A percentile compares a stretch with the other conserved stretches of the same genome.
Evolutionary conservation across 257 asterid species (phyloP).

Genomic region (Solanum peruvianum): DNA sequence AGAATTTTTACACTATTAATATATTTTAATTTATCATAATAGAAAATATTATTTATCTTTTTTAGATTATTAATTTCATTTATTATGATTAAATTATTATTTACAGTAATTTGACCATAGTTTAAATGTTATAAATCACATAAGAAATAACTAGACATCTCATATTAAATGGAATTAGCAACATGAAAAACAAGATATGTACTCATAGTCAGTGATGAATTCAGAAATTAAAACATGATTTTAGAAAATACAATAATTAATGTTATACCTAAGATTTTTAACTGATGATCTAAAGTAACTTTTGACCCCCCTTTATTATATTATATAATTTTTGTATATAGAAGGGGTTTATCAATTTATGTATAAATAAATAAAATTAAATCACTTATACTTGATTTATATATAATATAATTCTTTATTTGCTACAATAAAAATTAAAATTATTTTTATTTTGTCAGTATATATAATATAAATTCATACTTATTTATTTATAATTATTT

Average conservation of each 20-base stretch:
- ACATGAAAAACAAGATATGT: neutral
- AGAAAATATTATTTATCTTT: neutral
- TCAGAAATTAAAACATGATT: neutral
- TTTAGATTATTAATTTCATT: neutral
- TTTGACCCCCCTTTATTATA: neutral
- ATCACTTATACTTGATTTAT: neutral
- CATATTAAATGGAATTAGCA: neutral
- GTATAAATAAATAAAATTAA: neutral
- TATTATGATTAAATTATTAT: neutral
- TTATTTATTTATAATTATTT: neutral
- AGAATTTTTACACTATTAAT: neutral
- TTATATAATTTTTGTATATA: neutral
- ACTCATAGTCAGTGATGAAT: neutral
- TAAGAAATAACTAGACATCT: neutral
- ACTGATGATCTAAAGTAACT: neutral
- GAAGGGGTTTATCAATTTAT: neutral
- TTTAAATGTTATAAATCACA: neutral
- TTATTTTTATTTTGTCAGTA: neutral
- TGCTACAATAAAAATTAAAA: neutral
- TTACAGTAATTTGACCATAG: neutral
- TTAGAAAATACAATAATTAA: neutral
- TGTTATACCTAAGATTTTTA: neutral
- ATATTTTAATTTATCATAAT: neutral
- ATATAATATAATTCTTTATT: neutral
- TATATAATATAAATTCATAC: neutral